These are phyloP conservation scores for Colletotrichum sublineola DNA, from an alignment of 2,329 filamentous ascomycete genomes.

Conservation along the genomic window DNA sequence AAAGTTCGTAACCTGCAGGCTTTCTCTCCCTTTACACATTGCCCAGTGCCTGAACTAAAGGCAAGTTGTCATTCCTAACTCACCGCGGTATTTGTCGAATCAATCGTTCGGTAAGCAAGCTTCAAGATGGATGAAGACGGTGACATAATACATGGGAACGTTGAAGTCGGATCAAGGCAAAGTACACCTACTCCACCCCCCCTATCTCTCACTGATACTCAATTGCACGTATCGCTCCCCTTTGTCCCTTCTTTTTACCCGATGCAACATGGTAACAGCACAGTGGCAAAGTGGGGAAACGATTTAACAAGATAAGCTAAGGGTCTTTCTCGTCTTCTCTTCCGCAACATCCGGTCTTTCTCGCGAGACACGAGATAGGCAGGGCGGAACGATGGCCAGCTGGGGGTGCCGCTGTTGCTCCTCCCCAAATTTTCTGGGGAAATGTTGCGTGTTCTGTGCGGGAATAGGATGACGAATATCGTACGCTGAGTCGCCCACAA, in stretches of 20 bases:
- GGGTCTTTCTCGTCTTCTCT: slow-evolving; percentile 14
- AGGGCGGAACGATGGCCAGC: not conserved
- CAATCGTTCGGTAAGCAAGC: too few species aligned
- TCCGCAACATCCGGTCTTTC: slow-evolving; percentile 30
- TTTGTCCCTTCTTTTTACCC: slow-evolving; percentile 20
- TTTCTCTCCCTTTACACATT: not conserved
- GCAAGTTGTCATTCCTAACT: not conserved
- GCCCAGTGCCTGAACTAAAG: not conserved
- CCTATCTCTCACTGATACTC: slow-evolving; percentile 26
- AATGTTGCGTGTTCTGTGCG: slow-evolving; percentile 12
- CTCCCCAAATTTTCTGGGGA: not conserved
- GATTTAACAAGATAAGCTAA: slow-evolving; percentile 23
- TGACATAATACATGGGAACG: slow-evolving; percentile 16
- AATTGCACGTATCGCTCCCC: not conserved
- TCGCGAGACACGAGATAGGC: not conserved
- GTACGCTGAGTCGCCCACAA: slow-evolving; percentile 21
- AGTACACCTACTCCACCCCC: not conserved
- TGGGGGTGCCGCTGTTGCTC: slow-evolving; percentile 7
- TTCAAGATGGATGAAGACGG: not conserved
- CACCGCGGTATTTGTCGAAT: not conserved
- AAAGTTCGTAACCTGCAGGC: not conserved
- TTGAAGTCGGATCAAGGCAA: slow-evolving; percentile 19
- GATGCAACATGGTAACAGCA: slow-evolving; percentile 27
- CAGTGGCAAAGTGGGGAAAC: slow-evolving; percentile 3
- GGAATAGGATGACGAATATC: not conserved